Conservation (phyloP, 345 rosid genomes). For the Dimocarpus longan region DNA sequence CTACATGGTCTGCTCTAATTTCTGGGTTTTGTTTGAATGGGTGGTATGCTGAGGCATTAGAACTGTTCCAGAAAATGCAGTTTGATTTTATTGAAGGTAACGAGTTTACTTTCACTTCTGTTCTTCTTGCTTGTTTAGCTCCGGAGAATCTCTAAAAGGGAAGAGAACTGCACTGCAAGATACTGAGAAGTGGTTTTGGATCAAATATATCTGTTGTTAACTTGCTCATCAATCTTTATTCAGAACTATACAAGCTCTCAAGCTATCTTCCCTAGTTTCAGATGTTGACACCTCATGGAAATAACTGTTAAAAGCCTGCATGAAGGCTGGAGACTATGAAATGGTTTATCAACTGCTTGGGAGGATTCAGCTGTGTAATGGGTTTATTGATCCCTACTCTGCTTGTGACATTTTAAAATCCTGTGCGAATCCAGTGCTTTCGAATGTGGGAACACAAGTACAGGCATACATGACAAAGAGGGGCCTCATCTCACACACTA, state of each 20-base stretch:
- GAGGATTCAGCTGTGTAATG: constrained; percentile 28
- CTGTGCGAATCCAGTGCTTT: constrained; percentile 20
- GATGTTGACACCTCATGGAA: constrained; percentile 29
- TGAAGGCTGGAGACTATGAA: constrained; percentile 26
- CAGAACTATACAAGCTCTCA: constrained; percentile 30
- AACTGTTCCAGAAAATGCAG: constrained; percentile 30
- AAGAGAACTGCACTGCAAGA: constrained; percentile 36
- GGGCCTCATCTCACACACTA: constrained; percentile 30
- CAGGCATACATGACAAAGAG: constrained; percentile 33
- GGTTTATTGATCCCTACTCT: constrained; percentile 19
- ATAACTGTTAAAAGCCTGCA: constrained; percentile 29
- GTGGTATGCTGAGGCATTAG: constrained; percentile 22
- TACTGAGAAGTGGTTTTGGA: constrained; percentile 29
- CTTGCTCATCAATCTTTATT: constrained; percentile 28
- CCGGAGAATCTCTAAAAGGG: constrained; percentile 31
- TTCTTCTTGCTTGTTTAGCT: constrained; percentile 29
- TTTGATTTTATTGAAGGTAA: constrained; percentile 29
- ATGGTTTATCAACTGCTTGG: constrained; percentile 26
- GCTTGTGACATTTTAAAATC: constrained; percentile 25
- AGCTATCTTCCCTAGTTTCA: constrained; percentile 23
- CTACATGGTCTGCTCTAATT: constrained; percentile 29
- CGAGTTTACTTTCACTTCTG: constrained; percentile 35
- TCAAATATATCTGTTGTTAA: constrained; percentile 31
- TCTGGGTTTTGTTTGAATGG: constrained; percentile 27
- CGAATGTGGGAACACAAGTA: constrained; percentile 30